Base-by-base conservation (phyloP, 2,329 filamentous ascomycete species). In the Massarina eburnea region DNA sequence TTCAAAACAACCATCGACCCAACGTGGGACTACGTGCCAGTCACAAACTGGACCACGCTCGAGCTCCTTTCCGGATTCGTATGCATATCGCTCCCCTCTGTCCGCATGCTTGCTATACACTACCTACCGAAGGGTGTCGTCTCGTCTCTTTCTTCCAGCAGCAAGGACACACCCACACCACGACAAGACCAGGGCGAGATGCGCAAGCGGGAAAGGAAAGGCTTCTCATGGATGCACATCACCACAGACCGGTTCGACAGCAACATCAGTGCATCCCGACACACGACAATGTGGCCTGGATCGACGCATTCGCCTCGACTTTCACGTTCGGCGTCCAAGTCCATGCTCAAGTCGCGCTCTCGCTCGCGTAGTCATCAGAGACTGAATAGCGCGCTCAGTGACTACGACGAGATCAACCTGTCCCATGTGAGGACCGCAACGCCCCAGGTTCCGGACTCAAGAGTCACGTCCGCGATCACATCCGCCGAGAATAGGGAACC, bases 1-100 rank as follows among this genome's bases (percentile, higher is more conserved):
- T 62, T 63, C 42, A 54, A 55, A 10, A 56, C 59, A 9, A 59
- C 53, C 2, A 41, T 59, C 19, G 61, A 65, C 18, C 55, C 59
- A 18, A 65, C 62, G 2, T 64, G 57, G 59, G 55, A 62, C 36
- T 63, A 64, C 27, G 50, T 54, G 1, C 42, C 52, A 4, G 46
- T 57, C 5, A 53, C 48, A 1, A 52, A 60, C 4, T 65, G 61
- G 59, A 63, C 61, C 4, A 58, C 52, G 9, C 41, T 62, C 2
- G 62, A 65, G 33, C 55, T 64, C 8, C 51, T 45, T 4, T 49
- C 56, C 20, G 53, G 52, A 1, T 58, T 58, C 8, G 37, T 57
- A 4, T 64, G 61, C 39, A 52, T 59, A 22, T 62, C 54, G 5
- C 50, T 64, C 2, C 61, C 62, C 2, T 47, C 61, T 2, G 48